Evolutionary conservation across 2,329 filamentous ascomycete genomes (phyloP).

Genomic region (Colletotrichum musae): DNA sequence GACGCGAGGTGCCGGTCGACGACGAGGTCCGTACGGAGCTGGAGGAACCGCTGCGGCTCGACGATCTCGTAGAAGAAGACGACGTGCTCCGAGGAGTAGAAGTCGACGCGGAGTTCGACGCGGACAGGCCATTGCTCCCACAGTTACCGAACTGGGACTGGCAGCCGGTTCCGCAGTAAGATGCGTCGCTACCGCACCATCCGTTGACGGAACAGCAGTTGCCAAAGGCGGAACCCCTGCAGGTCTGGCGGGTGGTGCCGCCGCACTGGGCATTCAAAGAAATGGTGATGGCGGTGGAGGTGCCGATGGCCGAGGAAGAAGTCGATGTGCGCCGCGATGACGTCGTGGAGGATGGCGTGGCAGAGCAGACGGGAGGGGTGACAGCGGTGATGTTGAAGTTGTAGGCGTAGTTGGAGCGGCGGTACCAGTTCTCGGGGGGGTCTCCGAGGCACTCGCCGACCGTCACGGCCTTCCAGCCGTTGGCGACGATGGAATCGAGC

Average conservation of each 20-base stretch:
- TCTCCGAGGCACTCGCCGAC: conserved; percentile 63
- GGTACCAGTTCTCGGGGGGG: conserved; percentile 62
- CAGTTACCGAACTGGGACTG: conserved; percentile 42
- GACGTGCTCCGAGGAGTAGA: conserved; percentile 7
- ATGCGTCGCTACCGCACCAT: conserved; percentile 51
- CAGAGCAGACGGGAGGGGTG: conserved; percentile 24
- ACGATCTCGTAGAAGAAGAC: conserved; percentile 7
- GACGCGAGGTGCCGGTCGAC: background rate
- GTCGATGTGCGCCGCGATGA: conserved; percentile 38
- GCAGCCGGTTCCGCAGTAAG: conserved; percentile 42
- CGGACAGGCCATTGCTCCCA: conserved; percentile 5
- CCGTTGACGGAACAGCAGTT: conserved; percentile 58
- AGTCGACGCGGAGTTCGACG: background rate
- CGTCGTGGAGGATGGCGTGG: conserved; percentile 30
- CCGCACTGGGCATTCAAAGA: conserved; percentile 55
- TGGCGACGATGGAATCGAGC: conserved; percentile 37
- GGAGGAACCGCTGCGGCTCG: conserved; percentile 1
- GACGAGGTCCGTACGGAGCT: background rate
- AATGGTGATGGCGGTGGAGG: conserved; percentile 44
- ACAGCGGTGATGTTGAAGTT: conserved; percentile 40
- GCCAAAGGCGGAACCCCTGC: conserved; percentile 52
- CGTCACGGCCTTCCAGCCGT: conserved; percentile 55
- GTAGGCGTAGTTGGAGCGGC: conserved; percentile 45
- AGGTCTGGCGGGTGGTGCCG: conserved; percentile 47
- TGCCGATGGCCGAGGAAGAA: conserved; percentile 33